Percentiles rank a stretch among this genome's conserved stretches.
Evolutionary conservation across 2,329 filamentous ascomycete species (phyloP).

Genomic region (Paecilomyces variotii): DNA sequence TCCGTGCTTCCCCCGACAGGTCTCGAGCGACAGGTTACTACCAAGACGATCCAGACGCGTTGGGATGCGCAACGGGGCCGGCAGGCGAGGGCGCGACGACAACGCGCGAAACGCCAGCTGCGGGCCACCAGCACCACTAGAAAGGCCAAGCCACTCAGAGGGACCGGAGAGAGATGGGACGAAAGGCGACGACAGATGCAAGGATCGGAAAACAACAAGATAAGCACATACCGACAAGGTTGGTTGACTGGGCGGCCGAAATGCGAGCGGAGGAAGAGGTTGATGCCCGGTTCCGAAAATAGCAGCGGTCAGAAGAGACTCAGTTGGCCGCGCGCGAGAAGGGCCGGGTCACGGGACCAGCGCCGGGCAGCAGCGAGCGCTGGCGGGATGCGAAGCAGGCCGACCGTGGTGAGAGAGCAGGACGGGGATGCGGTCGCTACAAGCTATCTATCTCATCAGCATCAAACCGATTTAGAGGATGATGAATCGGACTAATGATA

Average conservation of each 20-base stretch:
- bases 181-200: conserved; percentile 2
- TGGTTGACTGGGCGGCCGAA: conserved; percentile 32
- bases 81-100: conserved; percentile 13
- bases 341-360: conserved; percentile 21
- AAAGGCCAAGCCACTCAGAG: neutral
- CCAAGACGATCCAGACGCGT: conserved; percentile 15
- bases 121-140: conserved; percentile 5
- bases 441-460: neutral
- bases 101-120: conserved; percentile 16
- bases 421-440: neutral
- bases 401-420: conserved; percentile 2
- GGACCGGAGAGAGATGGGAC: neutral
- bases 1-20: neutral
- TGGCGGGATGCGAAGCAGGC: neutral
- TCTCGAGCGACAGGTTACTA: neutral
- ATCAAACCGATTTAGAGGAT: neutral
- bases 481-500: neutral
- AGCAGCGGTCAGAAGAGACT: conserved; percentile 23
- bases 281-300: conserved; percentile 29
- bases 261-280: conserved; percentile 26
- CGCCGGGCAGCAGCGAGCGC: conserved; percentile 8
- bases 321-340: conserved; percentile 11
- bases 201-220: conserved; percentile 5
- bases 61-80: conserved; percentile 6
- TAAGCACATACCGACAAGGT: conserved; percentile 34